These are phyloP conservation scores for Alternaria rosae DNA, from an alignment of 2,329 filamentous ascomycete species.

Conservation along the genomic window DNA sequence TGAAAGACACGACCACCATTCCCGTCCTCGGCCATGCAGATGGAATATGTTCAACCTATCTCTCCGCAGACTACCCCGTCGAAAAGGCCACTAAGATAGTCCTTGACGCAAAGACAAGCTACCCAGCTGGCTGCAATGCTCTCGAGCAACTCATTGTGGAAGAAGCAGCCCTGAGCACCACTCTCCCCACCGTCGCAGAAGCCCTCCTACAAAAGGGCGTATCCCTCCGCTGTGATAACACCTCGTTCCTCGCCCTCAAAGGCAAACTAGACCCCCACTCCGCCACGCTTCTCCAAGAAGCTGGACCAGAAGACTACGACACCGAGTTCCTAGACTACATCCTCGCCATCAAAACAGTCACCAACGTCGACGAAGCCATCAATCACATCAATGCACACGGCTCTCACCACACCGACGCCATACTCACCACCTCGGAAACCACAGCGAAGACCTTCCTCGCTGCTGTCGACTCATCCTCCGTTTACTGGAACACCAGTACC, in stretches of 20 bases:
- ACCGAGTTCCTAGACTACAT: constrained; percentile 90
- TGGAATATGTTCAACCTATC: constrained; percentile 86
- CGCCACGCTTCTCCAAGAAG: constrained; percentile 65
- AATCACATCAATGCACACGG: constrained; percentile 90
- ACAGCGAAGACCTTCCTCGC: constrained; percentile 84
- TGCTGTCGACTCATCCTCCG: constrained; percentile 85
- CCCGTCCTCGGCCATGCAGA: constrained; percentile 96
- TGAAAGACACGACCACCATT: constrained; percentile 90
- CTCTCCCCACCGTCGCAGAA: constrained; percentile 75
- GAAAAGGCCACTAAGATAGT: constrained; percentile 77
- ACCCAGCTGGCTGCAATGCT: constrained; percentile 94
- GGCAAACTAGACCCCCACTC: constrained; percentile 54
- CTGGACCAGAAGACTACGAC: constrained; percentile 75
- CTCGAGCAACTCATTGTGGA: constrained; percentile 92
- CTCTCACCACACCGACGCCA: constrained; percentile 92
- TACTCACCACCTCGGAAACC: constrained; percentile 74
- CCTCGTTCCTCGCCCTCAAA: constrained; percentile 70
- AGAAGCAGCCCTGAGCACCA: constrained; percentile 68
- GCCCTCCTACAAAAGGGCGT: constrained; percentile 81
- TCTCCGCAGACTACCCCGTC: constrained; percentile 78
- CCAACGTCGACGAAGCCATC: constrained; percentile 72
- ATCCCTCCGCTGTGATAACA: constrained; percentile 77
- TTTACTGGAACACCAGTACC: constrained; percentile 97
- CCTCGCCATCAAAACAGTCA: constrained; percentile 82
- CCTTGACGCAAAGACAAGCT: constrained; percentile 91